Conservation (phyloP, 805 yeast genomes). For the Danielozyma ontarioensis region DNA sequence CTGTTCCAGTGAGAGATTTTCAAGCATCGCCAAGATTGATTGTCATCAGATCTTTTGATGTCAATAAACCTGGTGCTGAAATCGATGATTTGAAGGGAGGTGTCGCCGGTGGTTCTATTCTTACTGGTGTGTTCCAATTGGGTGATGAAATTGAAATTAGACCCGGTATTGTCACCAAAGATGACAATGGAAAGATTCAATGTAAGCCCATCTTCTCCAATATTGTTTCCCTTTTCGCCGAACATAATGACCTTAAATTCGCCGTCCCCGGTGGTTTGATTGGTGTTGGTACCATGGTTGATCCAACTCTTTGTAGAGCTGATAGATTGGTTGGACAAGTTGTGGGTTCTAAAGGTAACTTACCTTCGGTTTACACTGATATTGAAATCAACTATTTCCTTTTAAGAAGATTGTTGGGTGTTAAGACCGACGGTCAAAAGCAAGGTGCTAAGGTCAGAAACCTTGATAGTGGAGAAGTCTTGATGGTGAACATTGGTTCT, state of each 20-base stretch:
- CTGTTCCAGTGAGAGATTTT: conserved; percentile 95
- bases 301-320: conserved; percentile 98
- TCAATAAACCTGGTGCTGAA: conserved; percentile 97
- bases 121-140: conserved; percentile 92
- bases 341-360: conserved; percentile 93
- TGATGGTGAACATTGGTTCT: conserved; percentile 99
- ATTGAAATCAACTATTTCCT: conserved; percentile 96
- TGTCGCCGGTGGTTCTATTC: conserved; percentile 99
- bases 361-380: conserved; percentile 95
- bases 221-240: conserved; percentile 92
- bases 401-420: conserved; percentile 95
- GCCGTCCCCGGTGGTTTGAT: conserved; percentile 99
- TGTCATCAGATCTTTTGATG: conserved; percentile 97
- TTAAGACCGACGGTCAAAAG: conserved; percentile 94
- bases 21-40: conserved; percentile 89
- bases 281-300: conserved; percentile 99
- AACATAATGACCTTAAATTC: conserved; percentile 93
- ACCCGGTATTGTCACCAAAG: conserved; percentile 98
- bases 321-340: conserved; percentile 99
- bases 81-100: conserved; percentile 97
- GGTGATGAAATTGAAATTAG: conserved; percentile 99
- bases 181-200: conserved; percentile 80
- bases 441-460: conserved; percentile 92
- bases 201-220: conserved; percentile 95
- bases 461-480: conserved; percentile 87